Conservation (phyloP, 2,329 filamentous ascomycete species). For the Chaetomium sp. region DNA sequence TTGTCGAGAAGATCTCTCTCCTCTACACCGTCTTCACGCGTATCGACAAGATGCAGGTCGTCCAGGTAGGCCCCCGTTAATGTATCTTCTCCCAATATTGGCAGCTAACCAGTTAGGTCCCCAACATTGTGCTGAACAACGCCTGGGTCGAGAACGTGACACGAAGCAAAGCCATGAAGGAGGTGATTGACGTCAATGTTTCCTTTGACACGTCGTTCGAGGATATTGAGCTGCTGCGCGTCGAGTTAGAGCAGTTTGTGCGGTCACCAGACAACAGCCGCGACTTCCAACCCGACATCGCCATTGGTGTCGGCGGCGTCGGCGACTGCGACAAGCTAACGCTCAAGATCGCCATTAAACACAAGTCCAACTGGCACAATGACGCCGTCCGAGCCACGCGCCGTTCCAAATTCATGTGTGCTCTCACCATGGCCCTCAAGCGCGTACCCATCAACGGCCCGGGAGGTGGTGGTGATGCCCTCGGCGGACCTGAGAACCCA, state of each 20-base stretch:
- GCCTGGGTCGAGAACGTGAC: constrained; percentile 96
- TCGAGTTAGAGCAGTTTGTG: constrained; percentile 85
- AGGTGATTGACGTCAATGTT: constrained; percentile 77
- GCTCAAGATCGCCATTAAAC: constrained; percentile 79
- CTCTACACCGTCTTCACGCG: constrained; percentile 90
- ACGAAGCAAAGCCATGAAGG: constrained; percentile 88
- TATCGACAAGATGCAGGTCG: constrained; percentile 77
- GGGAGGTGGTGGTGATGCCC: constrained; percentile 66
- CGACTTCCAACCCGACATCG: constrained; percentile 86
- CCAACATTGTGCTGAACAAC: constrained; percentile 89
- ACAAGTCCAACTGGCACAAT: constrained; percentile 93
- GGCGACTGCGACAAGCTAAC: constrained; percentile 86
- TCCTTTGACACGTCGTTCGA: constrained; percentile 87
- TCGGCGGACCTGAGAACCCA: constrained; percentile 72
- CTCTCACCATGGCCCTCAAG: constrained; percentile 79
- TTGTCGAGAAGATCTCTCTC: constrained; percentile 92
- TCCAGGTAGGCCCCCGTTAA: constrained; percentile 47
- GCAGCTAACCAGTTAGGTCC: constrained; percentile 57
- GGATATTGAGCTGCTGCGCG: constrained; percentile 80
- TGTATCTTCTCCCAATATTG: not conserved
- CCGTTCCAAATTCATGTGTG: constrained; percentile 96
- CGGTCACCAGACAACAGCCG: constrained; percentile 79
- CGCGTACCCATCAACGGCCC: constrained; percentile 84
- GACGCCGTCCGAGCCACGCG: constrained; percentile 78
- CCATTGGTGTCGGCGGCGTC: constrained; percentile 75